phyloP scores from a whole-genome alignment of 106 monocot species.

The Agapanthus africanus region DNA sequence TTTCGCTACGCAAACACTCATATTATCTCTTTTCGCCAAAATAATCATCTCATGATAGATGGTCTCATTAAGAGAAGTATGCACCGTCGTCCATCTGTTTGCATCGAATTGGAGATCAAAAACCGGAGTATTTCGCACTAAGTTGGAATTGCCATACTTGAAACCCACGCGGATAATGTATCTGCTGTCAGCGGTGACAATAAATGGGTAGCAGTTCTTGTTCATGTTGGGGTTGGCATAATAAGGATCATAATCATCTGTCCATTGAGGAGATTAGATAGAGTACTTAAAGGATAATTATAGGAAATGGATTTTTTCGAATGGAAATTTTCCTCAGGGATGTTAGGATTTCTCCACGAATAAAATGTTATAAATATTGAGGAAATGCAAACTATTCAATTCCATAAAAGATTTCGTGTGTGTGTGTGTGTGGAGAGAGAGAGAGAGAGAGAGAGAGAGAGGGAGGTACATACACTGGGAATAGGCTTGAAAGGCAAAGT shows the following conservation, averaged over 20 bases:
- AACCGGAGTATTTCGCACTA: neutral
- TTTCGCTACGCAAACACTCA: neutral
- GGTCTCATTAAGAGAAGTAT: neutral
- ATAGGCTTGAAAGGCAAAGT: too few species aligned
- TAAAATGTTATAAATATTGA: too few species aligned
- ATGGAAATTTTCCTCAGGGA: too few species aligned
- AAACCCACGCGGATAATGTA: conserved; percentile 9
- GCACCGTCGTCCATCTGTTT: conserved; percentile 9
- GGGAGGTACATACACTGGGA: too few species aligned
- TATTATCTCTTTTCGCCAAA: neutral
- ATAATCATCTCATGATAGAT: neutral
- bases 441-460: too few species aligned
- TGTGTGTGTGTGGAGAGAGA: too few species aligned
- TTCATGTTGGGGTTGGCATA: neutral
- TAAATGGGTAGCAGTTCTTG: conserved; percentile 19
- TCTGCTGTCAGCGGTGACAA: neutral
- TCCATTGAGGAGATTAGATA: too few species aligned
- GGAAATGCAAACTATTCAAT: too few species aligned
- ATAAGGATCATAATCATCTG: too few species aligned
- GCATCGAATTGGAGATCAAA: conserved; percentile 4
- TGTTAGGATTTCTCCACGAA: too few species aligned
- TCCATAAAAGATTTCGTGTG: too few species aligned
- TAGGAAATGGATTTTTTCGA: too few species aligned
- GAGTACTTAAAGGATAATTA: neutral
- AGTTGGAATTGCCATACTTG: conserved; percentile 19